Evolutionary conservation across 176 grass and related monocot species (phyloP).

Genomic region (Phragmites australis): DNA sequence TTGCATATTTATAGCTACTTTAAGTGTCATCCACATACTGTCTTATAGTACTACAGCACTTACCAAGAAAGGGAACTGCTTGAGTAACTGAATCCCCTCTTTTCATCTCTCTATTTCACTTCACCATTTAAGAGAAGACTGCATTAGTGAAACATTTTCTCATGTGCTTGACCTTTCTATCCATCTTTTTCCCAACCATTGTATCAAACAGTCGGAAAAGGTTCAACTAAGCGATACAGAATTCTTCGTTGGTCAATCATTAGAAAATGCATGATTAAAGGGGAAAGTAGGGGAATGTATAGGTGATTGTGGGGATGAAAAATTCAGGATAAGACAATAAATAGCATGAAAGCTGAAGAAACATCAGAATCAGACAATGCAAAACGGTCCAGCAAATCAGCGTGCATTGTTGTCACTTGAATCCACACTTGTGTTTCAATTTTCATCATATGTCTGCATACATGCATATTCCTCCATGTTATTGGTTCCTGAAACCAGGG

Average conservation of each 20-base stretch:
- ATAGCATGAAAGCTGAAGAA: background rate
- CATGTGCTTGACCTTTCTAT: background rate
- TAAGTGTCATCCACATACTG: background rate
- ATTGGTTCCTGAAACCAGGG: background rate
- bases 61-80: background rate
- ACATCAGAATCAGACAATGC: background rate
- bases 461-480: background rate
- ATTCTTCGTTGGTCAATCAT: background rate
- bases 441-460: background rate
- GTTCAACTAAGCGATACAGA: background rate
- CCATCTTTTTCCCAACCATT: background rate
- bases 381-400: slow-evolving; percentile 16
- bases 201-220: background rate
- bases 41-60: background rate
- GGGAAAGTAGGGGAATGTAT: background rate
- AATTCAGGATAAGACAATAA: background rate
- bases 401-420: background rate
- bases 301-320: background rate
- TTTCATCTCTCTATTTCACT: background rate
- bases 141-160: background rate
- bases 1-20: background rate
- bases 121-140: background rate
- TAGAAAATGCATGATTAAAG: background rate
- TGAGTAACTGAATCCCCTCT: background rate
- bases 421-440: background rate